Conservation (phyloP, 2,329 filamentous ascomycete species). For the Rutstroemia sp. region DNA sequence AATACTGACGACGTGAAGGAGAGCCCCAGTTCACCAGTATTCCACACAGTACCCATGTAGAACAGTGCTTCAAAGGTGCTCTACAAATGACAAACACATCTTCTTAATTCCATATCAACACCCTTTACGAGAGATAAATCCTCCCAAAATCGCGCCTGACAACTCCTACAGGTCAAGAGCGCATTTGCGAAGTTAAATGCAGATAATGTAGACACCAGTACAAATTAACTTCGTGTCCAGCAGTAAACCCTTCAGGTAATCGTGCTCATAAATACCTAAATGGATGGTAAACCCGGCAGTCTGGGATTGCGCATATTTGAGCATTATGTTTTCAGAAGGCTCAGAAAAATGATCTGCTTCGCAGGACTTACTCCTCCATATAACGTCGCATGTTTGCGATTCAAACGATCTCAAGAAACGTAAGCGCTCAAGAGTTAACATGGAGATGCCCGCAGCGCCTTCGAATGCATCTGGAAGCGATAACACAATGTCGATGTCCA, state of each 20-base stretch:
- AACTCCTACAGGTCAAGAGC: background rate
- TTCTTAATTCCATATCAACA: no score
- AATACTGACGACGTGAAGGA: no score
- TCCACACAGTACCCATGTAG: no score
- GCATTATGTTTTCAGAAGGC: background rate
- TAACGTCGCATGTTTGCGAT: background rate
- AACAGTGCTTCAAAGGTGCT: no score
- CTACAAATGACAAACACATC: no score
- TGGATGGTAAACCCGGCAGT: background rate
- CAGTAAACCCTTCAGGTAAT: background rate
- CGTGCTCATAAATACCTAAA: background rate
- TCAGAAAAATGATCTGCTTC: background rate
- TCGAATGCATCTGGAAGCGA: background rate
- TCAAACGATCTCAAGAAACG: background rate
- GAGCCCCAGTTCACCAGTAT: no score
- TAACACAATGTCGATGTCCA: conserved; percentile 8
- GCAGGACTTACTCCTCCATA: background rate
- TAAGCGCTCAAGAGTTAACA: background rate
- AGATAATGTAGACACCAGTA: background rate
- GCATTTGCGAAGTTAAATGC: background rate
- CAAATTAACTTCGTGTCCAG: background rate
- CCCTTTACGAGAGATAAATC: no score
- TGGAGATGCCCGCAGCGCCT: conserved; percentile 3
- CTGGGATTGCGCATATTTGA: background rate
- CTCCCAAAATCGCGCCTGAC: background rate